These are phyloP conservation scores for Gossypium turneri DNA, from an alignment of 345 rosid species.

Conservation along the genomic window DNA sequence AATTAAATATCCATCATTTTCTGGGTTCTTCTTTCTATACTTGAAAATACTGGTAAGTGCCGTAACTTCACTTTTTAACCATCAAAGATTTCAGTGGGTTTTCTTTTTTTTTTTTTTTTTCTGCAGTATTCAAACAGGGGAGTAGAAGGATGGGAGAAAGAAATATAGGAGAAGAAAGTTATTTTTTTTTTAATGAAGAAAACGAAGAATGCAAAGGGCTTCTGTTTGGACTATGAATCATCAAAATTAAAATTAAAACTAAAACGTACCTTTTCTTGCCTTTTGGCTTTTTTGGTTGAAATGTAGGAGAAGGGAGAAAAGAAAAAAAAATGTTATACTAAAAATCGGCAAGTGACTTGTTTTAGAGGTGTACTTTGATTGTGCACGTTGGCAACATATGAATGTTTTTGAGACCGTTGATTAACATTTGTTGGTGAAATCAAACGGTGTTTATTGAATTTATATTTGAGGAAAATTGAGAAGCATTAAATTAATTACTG, in stretches of 20 bases:
- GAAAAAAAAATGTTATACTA: neutral
- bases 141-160: neutral
- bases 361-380: neutral
- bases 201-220: neutral
- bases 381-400: neutral
- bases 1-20: neutral
- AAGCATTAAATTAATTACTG: neutral
- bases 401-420: neutral
- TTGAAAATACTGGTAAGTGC: neutral
- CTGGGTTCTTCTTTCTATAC: neutral
- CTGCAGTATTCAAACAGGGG: neutral
- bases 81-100: neutral
- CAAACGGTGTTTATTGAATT: neutral
- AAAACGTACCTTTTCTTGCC: neutral
- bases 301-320: neutral
- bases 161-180: too few species aligned
- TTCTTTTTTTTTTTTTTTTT: neutral
- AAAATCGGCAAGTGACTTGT: neutral
- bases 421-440: neutral
- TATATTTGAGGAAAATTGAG: neutral
- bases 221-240: neutral
- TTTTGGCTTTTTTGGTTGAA: neutral
- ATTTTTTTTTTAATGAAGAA: neutral
- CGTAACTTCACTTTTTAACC: neutral
- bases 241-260: neutral